phyloP scores from a whole-genome alignment of 78 protist species.

The Neovahlkampfia damariscottae region DNA sequence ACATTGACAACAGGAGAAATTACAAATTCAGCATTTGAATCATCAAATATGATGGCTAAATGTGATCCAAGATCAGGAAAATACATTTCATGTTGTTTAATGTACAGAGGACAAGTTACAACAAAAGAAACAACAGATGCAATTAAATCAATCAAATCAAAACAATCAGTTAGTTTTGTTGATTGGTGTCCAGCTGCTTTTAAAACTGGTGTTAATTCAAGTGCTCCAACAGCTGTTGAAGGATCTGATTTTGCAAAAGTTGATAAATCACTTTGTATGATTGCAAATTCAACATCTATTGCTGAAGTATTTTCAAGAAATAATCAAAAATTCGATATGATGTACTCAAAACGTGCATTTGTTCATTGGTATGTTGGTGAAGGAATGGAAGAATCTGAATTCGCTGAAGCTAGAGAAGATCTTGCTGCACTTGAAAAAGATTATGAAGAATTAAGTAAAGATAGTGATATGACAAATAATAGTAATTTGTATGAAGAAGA shows the following conservation, averaged over 20 bases:
- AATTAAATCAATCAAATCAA: conserved; percentile 28
- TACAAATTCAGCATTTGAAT: conserved; percentile 36
- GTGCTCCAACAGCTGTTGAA: conserved; percentile 60
- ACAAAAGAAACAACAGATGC: conserved; percentile 29
- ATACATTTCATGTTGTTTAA: conserved; percentile 32
- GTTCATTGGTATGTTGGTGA: conserved; percentile 65
- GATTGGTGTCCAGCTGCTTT: conserved; percentile 80
- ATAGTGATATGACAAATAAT: too few relatives aligned
- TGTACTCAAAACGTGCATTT: conserved; percentile 63
- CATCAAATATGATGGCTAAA: conserved; percentile 24
- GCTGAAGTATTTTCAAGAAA: conserved; percentile 82
- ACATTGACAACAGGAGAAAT: conserved; percentile 21
- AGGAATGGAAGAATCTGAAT: conserved; percentile 65
- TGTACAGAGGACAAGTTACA: conserved; percentile 43
- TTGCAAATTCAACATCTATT: conserved; percentile 87
- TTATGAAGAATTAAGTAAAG: too few relatives aligned
- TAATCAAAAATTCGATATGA: conserved; percentile 40
- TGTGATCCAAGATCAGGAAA: background rate
- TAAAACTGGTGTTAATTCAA: conserved; percentile 86
- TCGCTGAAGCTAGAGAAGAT: conserved; percentile 56
- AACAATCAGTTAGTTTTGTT: conserved; percentile 64
- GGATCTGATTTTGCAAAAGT: conserved; percentile 76
- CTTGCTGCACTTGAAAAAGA: conserved; percentile 80
- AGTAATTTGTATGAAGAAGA: too few relatives aligned
- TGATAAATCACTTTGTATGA: conserved; percentile 67